Percentiles rank a stretch among this genome's conserved stretches.
Conservation (phyloP, 2,329 filamentous ascomycete genomes). For the Colletotrichum aenigma region DNA sequence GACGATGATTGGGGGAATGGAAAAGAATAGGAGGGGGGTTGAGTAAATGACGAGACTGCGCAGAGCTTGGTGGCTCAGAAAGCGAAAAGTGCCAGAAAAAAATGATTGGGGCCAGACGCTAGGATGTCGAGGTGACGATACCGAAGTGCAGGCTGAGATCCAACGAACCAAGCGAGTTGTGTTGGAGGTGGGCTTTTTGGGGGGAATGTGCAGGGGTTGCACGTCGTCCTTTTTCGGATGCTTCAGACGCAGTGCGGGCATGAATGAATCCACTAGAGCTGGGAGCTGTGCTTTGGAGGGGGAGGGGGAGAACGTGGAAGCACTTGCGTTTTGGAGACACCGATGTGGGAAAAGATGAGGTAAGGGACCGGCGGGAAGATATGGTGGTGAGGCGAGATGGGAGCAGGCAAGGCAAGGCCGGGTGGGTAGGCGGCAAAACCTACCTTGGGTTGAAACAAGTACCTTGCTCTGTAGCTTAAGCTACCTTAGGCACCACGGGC, state of each 20-base stretch:
- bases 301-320: not conserved
- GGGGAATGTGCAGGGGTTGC: constrained; percentile 10
- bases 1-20: constrained; percentile 11
- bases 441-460: not conserved
- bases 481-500: not conserved
- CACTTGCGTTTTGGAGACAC: constrained; percentile 2
- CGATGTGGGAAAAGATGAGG: constrained; percentile 9
- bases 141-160: constrained; percentile 8
- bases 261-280: constrained; percentile 19
- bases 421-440: not conserved
- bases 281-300: constrained; percentile 19
- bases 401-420: not conserved
- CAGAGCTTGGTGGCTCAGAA: not conserved
- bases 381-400: not conserved
- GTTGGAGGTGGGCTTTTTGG: constrained; percentile 17
- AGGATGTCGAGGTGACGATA: constrained; percentile 17
- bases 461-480: not conserved
- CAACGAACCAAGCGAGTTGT: constrained; percentile 9
- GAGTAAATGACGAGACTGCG: constrained; percentile 8
- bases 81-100: not conserved
- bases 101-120: not conserved
- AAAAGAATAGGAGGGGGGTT: constrained; percentile 20
- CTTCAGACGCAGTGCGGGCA: constrained; percentile 12
- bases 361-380: not conserved
- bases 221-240: constrained; percentile 14